Evolutionary conservation across 2,329 filamentous ascomycete species (phyloP), one percentile per base, ranked within the genome.

Genomic region (Teratosphaeria gauchensis): DNA sequence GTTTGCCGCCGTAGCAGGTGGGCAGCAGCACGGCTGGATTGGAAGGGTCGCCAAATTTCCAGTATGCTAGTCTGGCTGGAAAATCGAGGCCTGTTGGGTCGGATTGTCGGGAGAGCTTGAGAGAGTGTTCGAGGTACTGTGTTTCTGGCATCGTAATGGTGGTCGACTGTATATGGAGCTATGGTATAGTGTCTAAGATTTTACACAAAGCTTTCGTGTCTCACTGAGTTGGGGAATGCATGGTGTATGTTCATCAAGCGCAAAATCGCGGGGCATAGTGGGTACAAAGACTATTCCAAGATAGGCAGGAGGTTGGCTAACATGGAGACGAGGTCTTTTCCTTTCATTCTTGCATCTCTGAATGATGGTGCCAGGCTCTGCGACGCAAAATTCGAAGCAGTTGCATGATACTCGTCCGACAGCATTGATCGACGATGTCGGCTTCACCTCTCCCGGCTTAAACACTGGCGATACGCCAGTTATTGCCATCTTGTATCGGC

Each of bases 1-100:
- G 75, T 8, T 73, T 73, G 28, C 82, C 82, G 4, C 77, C 75
- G 66, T 80, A 84, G 67, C 81, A 84, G 1, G 81, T 83, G 28
- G 78, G 76, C 12, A 84, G 75, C 14, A 83, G 67, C 16, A 76
- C 75, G n/a, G 66, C 68, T 53, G 77, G 73, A 30, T 68, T 69
- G 4, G 67, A 69, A 1, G 71, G 65, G 8, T 73, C 66, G 62
- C 78, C 77, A 65, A 75, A 71, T 6, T 73, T 73, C 53, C 73
- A 73, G 67, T 79, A 80, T 48, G 78, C 68, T 55, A 76, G 63
- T 54, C 64, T 67, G 30, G 66, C 64, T 12, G 67, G 59, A 54
- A 69, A 67, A 2, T 63, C 60, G 19, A 59, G 55, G 46, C 61
- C 62, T 11, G 67, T 56, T 30, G 66, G 65, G 2, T 59, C 46